phyloP scores from a whole-genome alignment of 768 basidiomycete species.

The Cystofilobasidium bisporidii region DNA sequence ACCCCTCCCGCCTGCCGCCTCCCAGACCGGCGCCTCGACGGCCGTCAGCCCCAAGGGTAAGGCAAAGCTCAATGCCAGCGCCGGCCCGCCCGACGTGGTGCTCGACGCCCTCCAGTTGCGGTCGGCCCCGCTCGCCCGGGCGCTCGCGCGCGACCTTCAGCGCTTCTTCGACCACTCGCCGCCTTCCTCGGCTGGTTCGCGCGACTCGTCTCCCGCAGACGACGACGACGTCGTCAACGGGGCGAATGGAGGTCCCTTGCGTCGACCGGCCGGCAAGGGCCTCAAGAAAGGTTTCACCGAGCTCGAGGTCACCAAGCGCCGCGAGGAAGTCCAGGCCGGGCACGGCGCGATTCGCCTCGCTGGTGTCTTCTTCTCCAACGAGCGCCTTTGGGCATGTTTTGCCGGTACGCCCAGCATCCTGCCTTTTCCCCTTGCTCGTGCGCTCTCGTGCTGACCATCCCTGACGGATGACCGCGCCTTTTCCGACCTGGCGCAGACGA shows the following conservation, averaged over 20 bases:
- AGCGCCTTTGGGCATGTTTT: constrained; percentile 15
- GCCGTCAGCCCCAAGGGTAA: neutral
- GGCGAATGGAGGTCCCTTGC: neutral
- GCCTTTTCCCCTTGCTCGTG: neutral
- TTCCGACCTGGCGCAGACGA: neutral
- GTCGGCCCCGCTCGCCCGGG: constrained; percentile 2
- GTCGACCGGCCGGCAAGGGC: neutral
- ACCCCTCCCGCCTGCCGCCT: neutral
- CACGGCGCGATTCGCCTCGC: constrained; percentile 18
- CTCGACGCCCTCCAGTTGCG: constrained; percentile 3
- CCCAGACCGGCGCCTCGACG: neutral
- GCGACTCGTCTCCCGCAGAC: neutral
- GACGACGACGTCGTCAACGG: neutral
- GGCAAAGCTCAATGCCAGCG: neutral
- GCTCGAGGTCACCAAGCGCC: constrained; percentile 20
- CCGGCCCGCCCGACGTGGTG: neutral
- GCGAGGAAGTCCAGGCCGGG: constrained; percentile 23
- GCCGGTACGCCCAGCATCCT: constrained; percentile 6
- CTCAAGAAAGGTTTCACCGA: constrained; percentile 19
- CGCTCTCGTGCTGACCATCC: neutral
- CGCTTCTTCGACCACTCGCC: constrained; percentile 6
- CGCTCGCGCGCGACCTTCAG: constrained; percentile 21
- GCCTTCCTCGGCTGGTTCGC: neutral
- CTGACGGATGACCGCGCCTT: neutral
- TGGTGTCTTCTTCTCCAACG: constrained; percentile 4